phyloP scores from a whole-genome alignment of 1,284 basidiomycete species.

The Inonotus hispidus region DNA sequence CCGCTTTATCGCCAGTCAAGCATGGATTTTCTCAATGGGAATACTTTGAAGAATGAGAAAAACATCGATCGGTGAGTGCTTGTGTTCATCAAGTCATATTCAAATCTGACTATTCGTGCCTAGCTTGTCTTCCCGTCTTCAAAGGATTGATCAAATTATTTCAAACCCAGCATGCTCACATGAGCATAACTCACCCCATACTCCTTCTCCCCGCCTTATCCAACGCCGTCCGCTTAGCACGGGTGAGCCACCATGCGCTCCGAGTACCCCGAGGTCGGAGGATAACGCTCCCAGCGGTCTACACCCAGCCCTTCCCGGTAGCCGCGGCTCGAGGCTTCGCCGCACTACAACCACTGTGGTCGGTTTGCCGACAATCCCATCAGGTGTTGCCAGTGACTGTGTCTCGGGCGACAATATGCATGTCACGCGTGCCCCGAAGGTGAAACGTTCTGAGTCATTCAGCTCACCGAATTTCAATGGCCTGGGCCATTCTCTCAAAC shows the following conservation, averaged over 20 bases:
- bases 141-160: conserved; percentile 54
- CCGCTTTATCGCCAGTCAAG: conserved; percentile 74
- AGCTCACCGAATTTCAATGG: conserved; percentile 16
- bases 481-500: conserved; percentile 32
- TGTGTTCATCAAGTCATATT: conserved; percentile 2
- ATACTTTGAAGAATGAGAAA: conserved; percentile 46
- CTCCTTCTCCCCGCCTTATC: conserved; percentile 21
- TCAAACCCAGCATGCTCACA: conserved; percentile 52
- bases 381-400: conserved; percentile 11
- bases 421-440: conserved; percentile 7
- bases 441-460: conserved; percentile 22
- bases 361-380: conserved; percentile 15
- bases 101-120: conserved; percentile 2
- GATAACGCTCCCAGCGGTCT: conserved; percentile 13
- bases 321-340: conserved; percentile 14
- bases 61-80: conserved; percentile 54
- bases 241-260: conserved; percentile 14
- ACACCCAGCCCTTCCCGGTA: conserved; percentile 7
- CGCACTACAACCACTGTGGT: conserved; percentile 16
- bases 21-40: conserved; percentile 72
- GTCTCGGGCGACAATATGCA: not conserved
- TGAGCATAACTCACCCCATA: conserved; percentile 38
- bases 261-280: conserved; percentile 9
- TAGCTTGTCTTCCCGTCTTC: conserved; percentile 65
- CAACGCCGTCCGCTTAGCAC: conserved; percentile 1